Evolutionary conservation across 352 stramenopile species (phyloP).

Genomic region (Phytophthora multivora): DNA sequence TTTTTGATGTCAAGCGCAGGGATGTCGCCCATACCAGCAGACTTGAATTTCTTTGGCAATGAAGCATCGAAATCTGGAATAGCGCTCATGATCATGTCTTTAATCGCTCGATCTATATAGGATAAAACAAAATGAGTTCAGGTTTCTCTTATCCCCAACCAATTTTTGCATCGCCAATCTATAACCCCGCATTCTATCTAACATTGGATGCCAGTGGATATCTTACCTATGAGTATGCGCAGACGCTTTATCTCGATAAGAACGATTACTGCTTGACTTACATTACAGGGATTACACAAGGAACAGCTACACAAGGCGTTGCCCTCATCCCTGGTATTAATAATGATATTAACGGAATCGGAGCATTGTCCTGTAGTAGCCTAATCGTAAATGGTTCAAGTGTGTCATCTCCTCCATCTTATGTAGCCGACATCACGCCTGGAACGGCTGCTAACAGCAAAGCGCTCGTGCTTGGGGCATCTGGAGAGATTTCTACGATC

Average conservation of each 20-base stretch:
- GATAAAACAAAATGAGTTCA: constrained; percentile 8
- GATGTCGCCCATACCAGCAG: background rate
- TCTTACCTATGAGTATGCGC: constrained; percentile 4
- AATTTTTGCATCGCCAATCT: constrained; percentile 5
- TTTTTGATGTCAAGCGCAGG: background rate
- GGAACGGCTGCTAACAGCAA: no score
- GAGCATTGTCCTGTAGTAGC: no score
- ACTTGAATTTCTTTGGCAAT: constrained; percentile 5
- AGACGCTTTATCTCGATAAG: constrained; percentile 3
- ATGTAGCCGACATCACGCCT: no score
- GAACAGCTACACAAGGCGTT: no score
- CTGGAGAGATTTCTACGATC: no score
- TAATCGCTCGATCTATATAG: constrained; percentile 9
- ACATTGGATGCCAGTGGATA: constrained; percentile 1
- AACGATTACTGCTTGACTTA: constrained; percentile 8
- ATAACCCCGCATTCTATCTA: constrained; percentile 10
- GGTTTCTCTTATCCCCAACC: constrained; percentile 7
- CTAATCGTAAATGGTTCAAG: no score
- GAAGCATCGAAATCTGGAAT: constrained; percentile 12
- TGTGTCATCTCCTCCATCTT: no score
- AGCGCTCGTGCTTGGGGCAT: no score
- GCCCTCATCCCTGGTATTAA: no score
- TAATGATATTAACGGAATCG: no score
- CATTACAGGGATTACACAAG: no score
- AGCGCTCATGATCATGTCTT: constrained; percentile 11